Percentiles rank a stretch among this genome's conserved stretches.
These are phyloP conservation scores for Mycotypha africana DNA, from an alignment of 371 early-diverging fungal genomes.

Conservation along the genomic window DNA sequence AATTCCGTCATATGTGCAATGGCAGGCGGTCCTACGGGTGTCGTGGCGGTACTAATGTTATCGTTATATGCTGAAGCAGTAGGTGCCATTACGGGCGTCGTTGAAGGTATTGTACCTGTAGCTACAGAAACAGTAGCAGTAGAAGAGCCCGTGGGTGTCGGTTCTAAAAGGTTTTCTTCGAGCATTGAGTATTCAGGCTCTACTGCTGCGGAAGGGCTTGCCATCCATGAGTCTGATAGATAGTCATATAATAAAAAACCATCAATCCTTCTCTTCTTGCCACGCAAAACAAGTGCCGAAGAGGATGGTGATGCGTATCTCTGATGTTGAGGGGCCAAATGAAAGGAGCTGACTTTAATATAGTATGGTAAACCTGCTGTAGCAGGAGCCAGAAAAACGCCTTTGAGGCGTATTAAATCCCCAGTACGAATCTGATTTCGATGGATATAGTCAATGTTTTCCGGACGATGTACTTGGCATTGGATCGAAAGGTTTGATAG, in stretches of 20 bases:
- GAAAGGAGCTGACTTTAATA: conserved; percentile 6
- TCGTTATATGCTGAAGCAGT: not conserved
- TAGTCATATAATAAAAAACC: not conserved
- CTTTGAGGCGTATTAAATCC: conserved; percentile 4
- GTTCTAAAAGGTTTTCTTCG: not conserved
- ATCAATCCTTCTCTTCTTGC: conserved; percentile 2
- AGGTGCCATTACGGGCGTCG: too few species aligned
- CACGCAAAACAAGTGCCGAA: not conserved
- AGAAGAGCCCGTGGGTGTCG: not conserved
- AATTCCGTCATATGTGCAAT: too few species aligned
- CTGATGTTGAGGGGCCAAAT: too few species aligned
- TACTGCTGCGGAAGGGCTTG: too few species aligned
- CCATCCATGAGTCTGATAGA: too few species aligned
- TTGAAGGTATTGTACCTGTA: too few species aligned
- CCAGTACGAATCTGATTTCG: conserved; percentile 4
- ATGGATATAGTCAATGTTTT: conserved; percentile 1
- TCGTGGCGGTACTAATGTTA: too few species aligned
- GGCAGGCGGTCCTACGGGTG: too few species aligned
- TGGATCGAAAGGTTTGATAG: conserved; percentile 1
- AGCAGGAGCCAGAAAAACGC: conserved; percentile 4
- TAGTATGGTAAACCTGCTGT: not conserved
- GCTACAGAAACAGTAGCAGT: too few species aligned
- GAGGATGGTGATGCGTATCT: too few species aligned
- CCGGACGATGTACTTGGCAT: conserved; percentile 11
- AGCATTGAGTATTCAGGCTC: too few species aligned